These are phyloP conservation scores for Cladosporium austrohemisphaericum DNA, from an alignment of 2,329 filamentous ascomycete species.

Conservation along the genomic window DNA sequence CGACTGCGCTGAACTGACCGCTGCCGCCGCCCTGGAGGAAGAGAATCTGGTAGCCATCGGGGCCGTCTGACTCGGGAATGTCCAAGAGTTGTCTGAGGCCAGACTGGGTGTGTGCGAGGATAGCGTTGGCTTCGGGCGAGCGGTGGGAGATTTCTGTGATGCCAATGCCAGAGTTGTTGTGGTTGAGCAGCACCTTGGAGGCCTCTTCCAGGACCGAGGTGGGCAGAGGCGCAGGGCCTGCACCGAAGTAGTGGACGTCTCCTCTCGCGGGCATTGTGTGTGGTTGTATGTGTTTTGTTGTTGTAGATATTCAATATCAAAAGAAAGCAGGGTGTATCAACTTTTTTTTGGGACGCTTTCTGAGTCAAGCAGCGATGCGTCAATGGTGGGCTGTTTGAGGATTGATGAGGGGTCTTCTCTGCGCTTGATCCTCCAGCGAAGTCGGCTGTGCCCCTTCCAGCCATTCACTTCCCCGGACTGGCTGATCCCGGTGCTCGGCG, in stretches of 20 bases:
- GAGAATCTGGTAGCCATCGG: conserved; percentile 79
- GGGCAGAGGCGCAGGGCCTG: conserved; percentile 82
- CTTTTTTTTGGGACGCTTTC: neutral
- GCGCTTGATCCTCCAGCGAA: too few species aligned
- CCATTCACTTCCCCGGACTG: too few species aligned
- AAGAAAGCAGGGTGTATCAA: neutral
- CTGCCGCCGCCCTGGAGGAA: conserved; percentile 86
- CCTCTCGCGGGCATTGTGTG: conserved; percentile 63
- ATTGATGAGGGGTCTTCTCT: conserved; percentile 1
- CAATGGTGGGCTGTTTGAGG: neutral
- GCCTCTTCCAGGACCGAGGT: conserved; percentile 75
- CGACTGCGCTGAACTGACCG: conserved; percentile 77
- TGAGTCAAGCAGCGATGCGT: too few species aligned
- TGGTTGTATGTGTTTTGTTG: neutral
- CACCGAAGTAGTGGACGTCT: conserved; percentile 82
- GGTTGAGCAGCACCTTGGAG: conserved; percentile 75
- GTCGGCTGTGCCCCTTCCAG: too few species aligned
- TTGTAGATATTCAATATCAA: neutral
- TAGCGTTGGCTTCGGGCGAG: conserved; percentile 70
- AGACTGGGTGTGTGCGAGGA: conserved; percentile 74
- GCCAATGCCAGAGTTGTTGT: conserved; percentile 73
- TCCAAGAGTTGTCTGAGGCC: conserved; percentile 71
- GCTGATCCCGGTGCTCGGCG: too few species aligned
- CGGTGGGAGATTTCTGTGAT: conserved; percentile 90
- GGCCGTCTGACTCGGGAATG: conserved; percentile 73